These are phyloP conservation scores for Torulaspora quercuum DNA, from an alignment of 805 yeast genomes.

Conservation along the genomic window DNA sequence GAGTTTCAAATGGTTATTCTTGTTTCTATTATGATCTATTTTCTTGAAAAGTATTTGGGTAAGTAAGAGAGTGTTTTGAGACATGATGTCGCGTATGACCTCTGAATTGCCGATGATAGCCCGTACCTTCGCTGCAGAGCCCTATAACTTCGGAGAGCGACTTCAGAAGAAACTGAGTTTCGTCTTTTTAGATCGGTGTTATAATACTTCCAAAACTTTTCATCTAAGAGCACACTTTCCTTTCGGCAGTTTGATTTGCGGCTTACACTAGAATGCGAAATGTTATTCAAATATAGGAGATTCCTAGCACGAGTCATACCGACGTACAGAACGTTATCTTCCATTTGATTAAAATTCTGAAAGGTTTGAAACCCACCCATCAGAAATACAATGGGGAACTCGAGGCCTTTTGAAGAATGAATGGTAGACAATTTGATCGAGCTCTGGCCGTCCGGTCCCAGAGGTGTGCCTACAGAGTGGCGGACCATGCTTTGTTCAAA, in stretches of 20 bases:
- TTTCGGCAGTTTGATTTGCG: not conserved
- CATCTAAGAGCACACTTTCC: constrained; percentile 12
- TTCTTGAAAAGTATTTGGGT: constrained; percentile 3
- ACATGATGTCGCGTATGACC: constrained; percentile 9
- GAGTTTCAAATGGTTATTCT: not conserved
- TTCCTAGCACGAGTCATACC: constrained; percentile 61
- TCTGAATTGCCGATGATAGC: not conserved
- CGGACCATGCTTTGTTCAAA: constrained; percentile 24
- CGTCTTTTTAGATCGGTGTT: constrained; percentile 23
- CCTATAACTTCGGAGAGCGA: constrained; percentile 9
- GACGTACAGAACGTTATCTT: constrained; percentile 53
- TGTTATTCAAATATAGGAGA: constrained; percentile 33
- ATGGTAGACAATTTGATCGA: constrained; percentile 60
- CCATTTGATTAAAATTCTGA: constrained; percentile 22
- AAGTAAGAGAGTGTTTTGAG: not conserved
- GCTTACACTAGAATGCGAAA: constrained; percentile 15
- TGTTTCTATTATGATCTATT: no score
- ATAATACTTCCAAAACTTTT: constrained; percentile 34
- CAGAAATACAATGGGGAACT: constrained; percentile 65
- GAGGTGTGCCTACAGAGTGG: constrained; percentile 8
- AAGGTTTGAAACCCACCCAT: constrained; percentile 19
- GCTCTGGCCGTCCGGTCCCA: constrained; percentile 9
- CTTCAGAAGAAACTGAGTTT: not conserved
- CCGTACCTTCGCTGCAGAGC: constrained; percentile 19
- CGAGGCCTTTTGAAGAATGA: constrained; percentile 72